Evolutionary conservation across 1,284 basidiomycete genomes (phyloP), one percentile per base, ranked within the genome.

Genomic region (Moesziomyces aphidis): DNA sequence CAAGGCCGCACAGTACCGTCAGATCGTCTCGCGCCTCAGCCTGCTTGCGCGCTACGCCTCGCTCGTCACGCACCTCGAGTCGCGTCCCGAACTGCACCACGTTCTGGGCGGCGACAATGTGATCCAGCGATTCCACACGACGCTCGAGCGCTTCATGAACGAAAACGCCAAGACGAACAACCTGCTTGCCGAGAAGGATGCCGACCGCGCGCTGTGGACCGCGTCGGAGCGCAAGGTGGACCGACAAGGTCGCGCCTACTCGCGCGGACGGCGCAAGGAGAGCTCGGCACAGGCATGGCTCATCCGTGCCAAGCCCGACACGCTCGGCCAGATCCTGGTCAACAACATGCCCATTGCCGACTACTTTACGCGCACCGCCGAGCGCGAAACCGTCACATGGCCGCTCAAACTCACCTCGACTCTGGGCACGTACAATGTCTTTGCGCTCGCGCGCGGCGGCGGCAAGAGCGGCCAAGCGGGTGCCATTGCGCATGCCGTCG

Each of bases 341-440:
- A 98, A 98, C 86, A 92, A 93, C 80, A 85, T 89, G 9, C 91
- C 93, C 0, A 86, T 98, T 28, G 87, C 90, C 31, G 86, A 89
- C 50, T 95, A 93, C 86, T 98, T 99, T 86, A 87, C 89, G 4
- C 85, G 90, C n/a, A 88, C 90, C 4, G 87, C 88, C 0, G 93
- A 97, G 83, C 89, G 95, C 52, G 93, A 95, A 81, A 87, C 89
- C 21, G 88, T 95, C 50, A 87, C 94, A 26, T 90, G 92, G 49
- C 94, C 96, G 0, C 87, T 98, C 62, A 92, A 91, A 76, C 86
- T 97, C 42, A 90, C 93, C 0, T 93, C 93, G 21, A 87, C 92
- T n/a, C 85, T 97, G 13, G 94, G 94, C 34, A 91, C 90, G n/a
- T 98, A 91, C 87, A 98, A 98, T 80, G 88, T 97, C 17, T 98